These are phyloP conservation scores for Ehretia macrophylla DNA, from an alignment of 257 asterid genomes.

Conservation along the genomic window DNA sequence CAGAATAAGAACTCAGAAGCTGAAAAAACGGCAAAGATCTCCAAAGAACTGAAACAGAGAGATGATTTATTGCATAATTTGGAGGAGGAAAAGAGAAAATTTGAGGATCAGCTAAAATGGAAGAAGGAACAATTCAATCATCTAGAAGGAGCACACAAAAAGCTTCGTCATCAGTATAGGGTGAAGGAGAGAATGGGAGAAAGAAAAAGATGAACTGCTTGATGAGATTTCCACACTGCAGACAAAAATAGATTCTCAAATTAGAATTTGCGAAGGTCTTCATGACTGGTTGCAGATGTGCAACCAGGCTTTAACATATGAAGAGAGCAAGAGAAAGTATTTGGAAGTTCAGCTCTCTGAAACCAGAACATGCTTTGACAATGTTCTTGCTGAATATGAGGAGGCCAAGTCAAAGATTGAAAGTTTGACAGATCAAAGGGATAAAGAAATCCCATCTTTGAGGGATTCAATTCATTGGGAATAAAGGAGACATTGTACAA, in stretches of 20 bases:
- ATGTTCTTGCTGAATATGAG: slow-evolving; percentile 60
- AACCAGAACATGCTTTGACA: slow-evolving; percentile 47
- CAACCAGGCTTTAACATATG: slow-evolving; percentile 71
- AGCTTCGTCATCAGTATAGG: slow-evolving; percentile 43
- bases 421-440: slow-evolving; percentile 49
- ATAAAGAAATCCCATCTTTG: slow-evolving; percentile 59
- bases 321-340: slow-evolving; percentile 63
- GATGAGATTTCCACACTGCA: slow-evolving; percentile 57
- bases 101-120: slow-evolving; percentile 77
- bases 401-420: slow-evolving; percentile 58
- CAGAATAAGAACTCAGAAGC: slow-evolving; percentile 33
- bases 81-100: slow-evolving; percentile 57
- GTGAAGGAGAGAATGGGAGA: slow-evolving; percentile 74
- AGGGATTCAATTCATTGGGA: slow-evolving; percentile 55
- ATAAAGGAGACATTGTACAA: slow-evolving; percentile 59
- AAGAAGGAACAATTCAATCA: slow-evolving; percentile 83
- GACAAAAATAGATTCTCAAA: slow-evolving; percentile 60
- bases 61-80: slow-evolving; percentile 45
- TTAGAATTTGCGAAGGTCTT: slow-evolving; percentile 56
- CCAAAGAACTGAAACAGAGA: slow-evolving; percentile 38
- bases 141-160: slow-evolving; percentile 72
- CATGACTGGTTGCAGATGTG: slow-evolving; percentile 66
- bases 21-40: slow-evolving; percentile 23
- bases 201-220: slow-evolving; percentile 51
- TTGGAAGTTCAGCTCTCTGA: slow-evolving; percentile 58